These are phyloP conservation scores for Lecanicillium sp. DNA, from an alignment of 2,329 filamentous ascomycete species.

Conservation along the genomic window DNA sequence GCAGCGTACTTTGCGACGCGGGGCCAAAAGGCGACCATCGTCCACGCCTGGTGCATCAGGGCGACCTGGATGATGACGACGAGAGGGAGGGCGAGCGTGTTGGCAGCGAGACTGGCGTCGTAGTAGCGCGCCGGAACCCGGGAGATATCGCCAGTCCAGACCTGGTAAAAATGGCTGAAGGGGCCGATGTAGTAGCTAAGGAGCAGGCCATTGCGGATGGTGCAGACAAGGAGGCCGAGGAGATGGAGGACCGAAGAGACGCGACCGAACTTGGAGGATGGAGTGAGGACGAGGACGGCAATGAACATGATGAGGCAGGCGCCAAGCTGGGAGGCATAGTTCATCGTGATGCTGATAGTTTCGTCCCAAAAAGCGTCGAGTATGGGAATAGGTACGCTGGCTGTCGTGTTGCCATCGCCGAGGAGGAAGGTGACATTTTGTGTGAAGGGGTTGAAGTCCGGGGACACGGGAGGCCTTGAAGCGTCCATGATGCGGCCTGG, in stretches of 20 bases:
- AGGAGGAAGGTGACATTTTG: constrained; percentile 32
- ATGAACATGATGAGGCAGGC: constrained; percentile 59
- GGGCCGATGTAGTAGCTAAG: constrained; percentile 54
- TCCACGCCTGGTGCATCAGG: constrained; percentile 47
- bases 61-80: constrained; percentile 40
- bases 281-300: constrained; percentile 62
- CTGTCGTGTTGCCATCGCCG: constrained; percentile 25
- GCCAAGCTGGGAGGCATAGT: constrained; percentile 66
- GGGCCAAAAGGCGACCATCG: constrained; percentile 46
- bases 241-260: constrained; percentile 61
- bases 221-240: constrained; percentile 52
- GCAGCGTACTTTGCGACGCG: constrained; percentile 26
- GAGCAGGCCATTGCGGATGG: constrained; percentile 52
- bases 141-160: constrained; percentile 49
- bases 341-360: constrained; percentile 43
- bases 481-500: neutral
- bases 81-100: constrained; percentile 38
- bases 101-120: constrained; percentile 32
- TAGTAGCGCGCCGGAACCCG: constrained; percentile 36
- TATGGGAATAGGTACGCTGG: constrained; percentile 26
- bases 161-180: constrained; percentile 56
- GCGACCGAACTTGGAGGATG: constrained; percentile 56
- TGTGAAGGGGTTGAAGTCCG: constrained; percentile 28
- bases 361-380: constrained; percentile 29
- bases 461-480: neutral